These are phyloP conservation scores for Dryas drummondii DNA, from an alignment of 306 rosid genomes.

Conservation along the genomic window DNA sequence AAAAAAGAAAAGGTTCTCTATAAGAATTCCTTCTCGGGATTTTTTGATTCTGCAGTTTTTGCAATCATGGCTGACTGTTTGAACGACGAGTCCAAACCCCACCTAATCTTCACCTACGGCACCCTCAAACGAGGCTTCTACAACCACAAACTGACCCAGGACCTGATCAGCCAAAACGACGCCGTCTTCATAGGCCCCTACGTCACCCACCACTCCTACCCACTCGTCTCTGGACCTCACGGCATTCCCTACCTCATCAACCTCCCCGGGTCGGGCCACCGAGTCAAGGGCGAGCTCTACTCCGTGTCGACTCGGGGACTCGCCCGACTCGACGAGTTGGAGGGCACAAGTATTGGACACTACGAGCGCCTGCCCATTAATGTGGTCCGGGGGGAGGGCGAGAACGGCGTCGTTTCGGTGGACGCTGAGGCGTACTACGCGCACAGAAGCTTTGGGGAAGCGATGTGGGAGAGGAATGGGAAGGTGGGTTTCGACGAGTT, in stretches of 20 bases:
- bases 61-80: neutral
- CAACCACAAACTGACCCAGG: constrained; percentile 43
- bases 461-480: constrained; percentile 47
- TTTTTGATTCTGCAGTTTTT: too few relatives aligned
- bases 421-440: constrained; percentile 57
- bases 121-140: constrained; percentile 62
- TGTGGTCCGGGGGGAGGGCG: neutral
- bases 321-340: constrained; percentile 49
- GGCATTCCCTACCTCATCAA: constrained; percentile 70
- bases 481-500: constrained; percentile 38
- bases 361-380: constrained; percentile 54
- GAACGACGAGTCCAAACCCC: constrained; percentile 12
- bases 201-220: constrained; percentile 33
- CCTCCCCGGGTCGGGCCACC: constrained; percentile 49
- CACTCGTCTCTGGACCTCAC: constrained; percentile 62
- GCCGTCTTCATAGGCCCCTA: constrained; percentile 36
- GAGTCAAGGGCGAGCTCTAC: constrained; percentile 61
- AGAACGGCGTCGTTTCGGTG: constrained; percentile 11
- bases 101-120: constrained; percentile 57
- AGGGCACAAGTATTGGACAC: constrained; percentile 41
- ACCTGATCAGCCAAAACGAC: constrained; percentile 44
- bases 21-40: too few relatives aligned
- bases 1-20: too few relatives aligned
- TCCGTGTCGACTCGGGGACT: constrained; percentile 46
- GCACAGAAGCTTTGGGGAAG: constrained; percentile 46